phyloP scores from a whole-genome alignment of 2,329 filamentous ascomycete species.

The Colletotrichum liaoningense region DNA sequence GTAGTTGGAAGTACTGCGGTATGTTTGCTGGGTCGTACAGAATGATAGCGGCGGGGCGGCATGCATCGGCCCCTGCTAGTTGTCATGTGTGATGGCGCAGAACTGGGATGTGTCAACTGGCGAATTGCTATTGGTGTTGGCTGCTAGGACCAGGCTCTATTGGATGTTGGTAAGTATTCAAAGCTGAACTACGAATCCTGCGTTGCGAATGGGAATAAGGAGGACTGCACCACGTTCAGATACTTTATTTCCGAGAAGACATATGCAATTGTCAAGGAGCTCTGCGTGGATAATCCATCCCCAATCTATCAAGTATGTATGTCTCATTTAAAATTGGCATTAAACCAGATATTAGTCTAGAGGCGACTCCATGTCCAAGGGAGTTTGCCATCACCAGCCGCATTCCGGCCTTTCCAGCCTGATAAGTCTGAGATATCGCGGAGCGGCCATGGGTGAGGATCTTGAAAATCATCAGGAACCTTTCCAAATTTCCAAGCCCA shows the following conservation, averaged over 20 bases:
- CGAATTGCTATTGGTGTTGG: neutral
- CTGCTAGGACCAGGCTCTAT: neutral
- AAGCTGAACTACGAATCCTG: neutral
- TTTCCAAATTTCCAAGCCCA: slow-evolving; percentile 48
- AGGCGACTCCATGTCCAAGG: slow-evolving; percentile 39
- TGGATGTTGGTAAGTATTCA: neutral
- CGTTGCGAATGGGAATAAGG: neutral
- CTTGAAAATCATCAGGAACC: slow-evolving; percentile 34
- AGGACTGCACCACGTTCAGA: neutral
- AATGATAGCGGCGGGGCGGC: neutral
- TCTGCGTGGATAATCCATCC: neutral
- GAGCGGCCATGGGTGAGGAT: slow-evolving; percentile 38
- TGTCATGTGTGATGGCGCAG: neutral
- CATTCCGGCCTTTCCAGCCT: slow-evolving; percentile 38
- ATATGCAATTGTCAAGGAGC: neutral
- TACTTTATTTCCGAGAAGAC: neutral
- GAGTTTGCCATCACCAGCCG: slow-evolving; percentile 33
- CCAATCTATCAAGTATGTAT: neutral
- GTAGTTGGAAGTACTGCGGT: neutral
- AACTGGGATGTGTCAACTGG: neutral
- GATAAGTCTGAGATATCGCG: slow-evolving; percentile 38
- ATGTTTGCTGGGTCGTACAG: neutral
- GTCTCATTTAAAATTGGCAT: neutral
- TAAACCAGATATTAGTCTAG: neutral
- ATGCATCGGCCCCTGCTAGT: neutral